phyloP scores from a whole-genome alignment of 331 rosid genomes.

The Rosa hybrid region DNA sequence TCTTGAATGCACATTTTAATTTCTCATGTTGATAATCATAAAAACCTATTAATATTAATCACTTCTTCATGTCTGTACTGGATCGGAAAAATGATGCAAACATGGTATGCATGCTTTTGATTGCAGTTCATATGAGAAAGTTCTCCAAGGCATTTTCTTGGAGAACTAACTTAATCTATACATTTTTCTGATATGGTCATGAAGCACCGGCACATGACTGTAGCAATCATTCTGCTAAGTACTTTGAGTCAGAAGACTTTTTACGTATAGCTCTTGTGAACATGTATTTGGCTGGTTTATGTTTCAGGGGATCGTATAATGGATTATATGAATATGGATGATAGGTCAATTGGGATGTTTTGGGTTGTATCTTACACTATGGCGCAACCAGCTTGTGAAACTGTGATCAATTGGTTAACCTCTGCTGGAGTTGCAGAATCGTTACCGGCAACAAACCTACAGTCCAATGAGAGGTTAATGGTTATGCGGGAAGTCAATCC shows the following conservation, averaged over 20 bases:
- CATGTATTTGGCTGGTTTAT: conserved; percentile 10
- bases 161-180: neutral
- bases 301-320: conserved; percentile 81
- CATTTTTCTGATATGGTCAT: neutral
- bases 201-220: neutral
- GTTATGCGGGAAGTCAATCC: conserved; percentile 94
- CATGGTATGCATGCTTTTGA: neutral
- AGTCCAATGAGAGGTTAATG: conserved; percentile 64
- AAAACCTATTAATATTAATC: neutral
- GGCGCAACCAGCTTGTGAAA: conserved; percentile 98
- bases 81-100: neutral
- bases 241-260: neutral
- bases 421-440: conserved; percentile 73
- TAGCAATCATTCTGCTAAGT: conserved; percentile 2
- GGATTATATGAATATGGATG: conserved; percentile 99
- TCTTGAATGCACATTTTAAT: neutral
- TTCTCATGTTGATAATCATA: neutral
- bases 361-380: conserved; percentile 99
- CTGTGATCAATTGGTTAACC: conserved; percentile 79
- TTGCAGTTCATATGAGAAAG: neutral
- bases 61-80: neutral
- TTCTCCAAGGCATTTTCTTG: neutral
- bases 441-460: conserved; percentile 63
- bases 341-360: conserved; percentile 97
- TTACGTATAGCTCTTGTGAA: neutral